Evolutionary conservation across 257 asterid genomes (phyloP).

Genomic region (Primulina eburnea): DNA sequence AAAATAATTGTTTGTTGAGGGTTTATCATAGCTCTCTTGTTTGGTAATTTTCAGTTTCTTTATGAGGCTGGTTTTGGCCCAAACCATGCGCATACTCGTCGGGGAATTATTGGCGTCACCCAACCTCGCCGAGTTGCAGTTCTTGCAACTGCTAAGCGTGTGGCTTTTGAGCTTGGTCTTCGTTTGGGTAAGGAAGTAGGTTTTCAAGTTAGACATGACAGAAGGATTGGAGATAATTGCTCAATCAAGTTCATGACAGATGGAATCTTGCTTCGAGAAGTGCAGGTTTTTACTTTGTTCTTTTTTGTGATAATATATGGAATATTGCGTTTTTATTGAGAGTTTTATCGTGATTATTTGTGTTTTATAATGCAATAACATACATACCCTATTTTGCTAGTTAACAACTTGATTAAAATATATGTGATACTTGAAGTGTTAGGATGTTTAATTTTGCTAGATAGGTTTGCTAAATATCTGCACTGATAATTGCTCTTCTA

Average conservation of each 20-base stretch:
- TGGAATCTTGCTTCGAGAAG: slow-evolving; percentile 96
- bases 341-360: neutral
- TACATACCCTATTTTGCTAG: neutral
- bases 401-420: neutral
- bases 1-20: neutral
- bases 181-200: slow-evolving; percentile 90
- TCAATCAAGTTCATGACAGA: slow-evolving; percentile 97
- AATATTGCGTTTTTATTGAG: slow-evolving; percentile 2
- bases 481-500: slow-evolving; percentile 1
- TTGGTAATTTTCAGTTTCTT: slow-evolving; percentile 66
- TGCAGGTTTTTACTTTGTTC: slow-evolving; percentile 63
- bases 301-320: slow-evolving; percentile 8
- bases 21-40: slow-evolving; percentile 17
- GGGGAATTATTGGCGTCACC: slow-evolving; percentile 92
- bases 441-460: neutral
- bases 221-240: slow-evolving; percentile 73
- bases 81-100: slow-evolving; percentile 32
- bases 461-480: neutral
- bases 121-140: slow-evolving; percentile 99
- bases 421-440: neutral
- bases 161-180: slow-evolving; percentile 86
- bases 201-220: slow-evolving; percentile 94
- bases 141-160: slow-evolving; percentile 96
- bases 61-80: slow-evolving; percentile 91
- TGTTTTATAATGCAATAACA: slow-evolving; percentile 2